Conservation (phyloP, 306 rosid genomes). For the Cicer chorassanicum region DNA sequence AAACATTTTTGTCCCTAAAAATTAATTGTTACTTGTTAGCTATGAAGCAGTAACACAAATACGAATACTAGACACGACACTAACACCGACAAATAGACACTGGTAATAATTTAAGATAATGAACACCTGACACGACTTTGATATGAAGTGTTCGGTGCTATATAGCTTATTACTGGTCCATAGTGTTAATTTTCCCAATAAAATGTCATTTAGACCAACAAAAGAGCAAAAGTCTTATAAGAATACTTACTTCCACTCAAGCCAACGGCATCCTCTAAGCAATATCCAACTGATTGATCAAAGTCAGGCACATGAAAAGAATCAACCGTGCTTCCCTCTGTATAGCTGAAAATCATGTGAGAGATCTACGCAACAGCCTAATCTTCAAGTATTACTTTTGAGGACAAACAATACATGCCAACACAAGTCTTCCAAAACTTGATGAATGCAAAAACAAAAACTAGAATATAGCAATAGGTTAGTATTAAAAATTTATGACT, state of each 20-base stretch:
- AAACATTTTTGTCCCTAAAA: neutral
- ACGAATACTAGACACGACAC: too few relatives aligned
- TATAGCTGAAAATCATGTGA: conserved; percentile 44
- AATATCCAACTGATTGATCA: conserved; percentile 47
- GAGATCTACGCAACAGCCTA: conserved; percentile 17
- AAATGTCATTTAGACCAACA: conserved; percentile 20
- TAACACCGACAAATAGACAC: too few relatives aligned
- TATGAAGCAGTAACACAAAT: too few relatives aligned
- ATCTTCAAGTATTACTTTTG: conserved; percentile 6
- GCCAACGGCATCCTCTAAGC: conserved; percentile 40
- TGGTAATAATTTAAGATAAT: too few relatives aligned
- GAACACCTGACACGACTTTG: too few relatives aligned
- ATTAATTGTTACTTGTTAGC: neutral
- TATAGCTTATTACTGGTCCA: neutral
- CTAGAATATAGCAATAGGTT: conserved; percentile 2
- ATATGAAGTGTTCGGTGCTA: too few relatives aligned
- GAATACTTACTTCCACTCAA: conserved; percentile 48
- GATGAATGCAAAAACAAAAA: conserved; percentile 36
- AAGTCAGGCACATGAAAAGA: conserved; percentile 49
- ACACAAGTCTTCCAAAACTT: conserved; percentile 1
- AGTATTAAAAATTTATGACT: neutral
- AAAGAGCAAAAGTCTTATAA: conserved; percentile 7
- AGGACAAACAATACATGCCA: conserved; percentile 22
- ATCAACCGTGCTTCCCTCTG: conserved; percentile 45
- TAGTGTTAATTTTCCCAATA: neutral